Evolutionary conservation across 495 filamentous ascomycete genomes (phyloP).

Genomic region (Glutinoglossum americanum): DNA sequence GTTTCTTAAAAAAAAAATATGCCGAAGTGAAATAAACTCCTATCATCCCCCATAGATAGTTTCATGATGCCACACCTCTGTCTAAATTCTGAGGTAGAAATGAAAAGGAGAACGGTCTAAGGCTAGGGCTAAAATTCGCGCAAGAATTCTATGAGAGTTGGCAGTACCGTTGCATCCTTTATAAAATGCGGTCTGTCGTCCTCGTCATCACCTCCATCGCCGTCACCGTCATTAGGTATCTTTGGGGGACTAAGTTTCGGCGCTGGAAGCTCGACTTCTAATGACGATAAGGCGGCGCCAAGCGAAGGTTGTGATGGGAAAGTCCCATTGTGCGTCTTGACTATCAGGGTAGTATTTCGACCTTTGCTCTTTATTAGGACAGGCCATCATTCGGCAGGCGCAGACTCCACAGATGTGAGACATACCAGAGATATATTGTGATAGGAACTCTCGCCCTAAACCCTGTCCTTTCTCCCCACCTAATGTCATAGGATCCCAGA

Average conservation of each 20-base stretch:
- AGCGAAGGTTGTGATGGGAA: constrained; percentile 55
- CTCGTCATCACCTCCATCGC: constrained; percentile 20
- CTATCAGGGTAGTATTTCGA: constrained; percentile 53
- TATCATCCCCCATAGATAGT: not conserved
- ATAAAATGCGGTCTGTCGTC: constrained; percentile 42
- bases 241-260: constrained; percentile 39
- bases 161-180: constrained; percentile 51
- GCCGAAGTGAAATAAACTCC: not conserved
- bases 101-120: too few species aligned
- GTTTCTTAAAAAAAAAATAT: not conserved
- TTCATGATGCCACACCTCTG: not conserved
- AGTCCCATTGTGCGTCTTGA: constrained; percentile 42
- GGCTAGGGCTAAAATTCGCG: not conserved
- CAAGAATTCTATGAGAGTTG: not conserved
- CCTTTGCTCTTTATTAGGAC: constrained; percentile 18
- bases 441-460: constrained; percentile 50
- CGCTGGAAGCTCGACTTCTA: constrained; percentile 44
- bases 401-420: not conserved
- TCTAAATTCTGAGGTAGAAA: too few species aligned
- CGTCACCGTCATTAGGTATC: constrained; percentile 19
- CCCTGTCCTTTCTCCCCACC: constrained; percentile 35
- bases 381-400: not conserved
- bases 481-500: constrained; percentile 45
- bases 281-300: constrained; percentile 44
- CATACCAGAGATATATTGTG: constrained; percentile 68